Base-by-base conservation (phyloP, 2,329 filamentous ascomycete species). In the Xylariaceae sp. region DNA sequence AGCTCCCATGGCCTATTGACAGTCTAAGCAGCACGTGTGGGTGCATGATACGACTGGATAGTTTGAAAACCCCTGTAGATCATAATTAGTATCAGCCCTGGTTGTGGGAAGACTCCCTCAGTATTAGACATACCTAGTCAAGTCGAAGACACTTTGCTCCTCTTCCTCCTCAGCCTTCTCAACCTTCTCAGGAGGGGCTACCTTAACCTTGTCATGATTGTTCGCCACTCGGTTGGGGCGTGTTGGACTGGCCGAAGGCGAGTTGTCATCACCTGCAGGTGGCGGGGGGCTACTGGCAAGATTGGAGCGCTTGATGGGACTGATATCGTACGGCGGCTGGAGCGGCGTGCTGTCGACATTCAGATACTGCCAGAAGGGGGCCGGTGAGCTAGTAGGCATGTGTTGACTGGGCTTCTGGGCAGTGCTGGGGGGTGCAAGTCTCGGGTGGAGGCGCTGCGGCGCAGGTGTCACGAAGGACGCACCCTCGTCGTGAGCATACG, bases 331-430 rank as follows among this genome's bases (percentile, higher is more conserved):
- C 4, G 69, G 64, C 0, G 72, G 67, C 55, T 73, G 72, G 42
- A 86, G 70, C 2, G 87, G 87, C 2, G 86, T 91, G 64, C 82
- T 88, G 21, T 80, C 79, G 48, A 88, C 78, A 54, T 90, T 86
- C 33, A 86, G 83, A 65, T 87, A 93, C 64, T 88, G 90, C 88
- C 88, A 94, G 65, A 94, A 93, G 0, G 88, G 87, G 1, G 88
- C 88, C 0, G 88, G 88, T 23, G 86, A 90, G 56, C 85, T 89
- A 37, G 88, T 90, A 25, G 88, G 86, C 79, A 92, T 89, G 64
- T 89, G 88, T 59, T 90, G 86, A 60, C 86, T 91, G 8, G 88
- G 88, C 44, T 87, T 76, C 61, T 91, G 86, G 5, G 86, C 82
- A 5, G 88, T 92, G 58, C 85, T 90, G 0, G 88, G 87, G 22